Conservation (phyloP, 768 basidiomycete species). For the Rhodotorula taiwanensis region DNA sequence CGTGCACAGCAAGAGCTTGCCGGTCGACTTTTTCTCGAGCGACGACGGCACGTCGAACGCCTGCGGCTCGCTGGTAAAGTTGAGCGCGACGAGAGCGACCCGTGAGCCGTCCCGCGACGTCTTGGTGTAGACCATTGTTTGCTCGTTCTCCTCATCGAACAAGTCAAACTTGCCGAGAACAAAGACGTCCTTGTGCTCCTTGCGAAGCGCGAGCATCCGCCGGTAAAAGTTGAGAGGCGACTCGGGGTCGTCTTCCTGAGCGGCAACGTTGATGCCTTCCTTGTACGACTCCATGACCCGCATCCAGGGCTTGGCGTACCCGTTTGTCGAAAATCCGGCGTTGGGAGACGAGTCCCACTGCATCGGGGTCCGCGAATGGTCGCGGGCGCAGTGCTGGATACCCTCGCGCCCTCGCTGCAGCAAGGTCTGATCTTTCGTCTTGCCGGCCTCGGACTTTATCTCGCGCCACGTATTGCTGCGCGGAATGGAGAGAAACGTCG, state of each 20-base stretch:
- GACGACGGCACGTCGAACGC: slow-evolving; percentile 4
- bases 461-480: slow-evolving; percentile 13
- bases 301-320: slow-evolving; percentile 21
- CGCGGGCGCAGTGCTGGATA: slow-evolving; percentile 47
- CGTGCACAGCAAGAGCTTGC: not conserved
- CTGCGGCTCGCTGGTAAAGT: slow-evolving; percentile 35
- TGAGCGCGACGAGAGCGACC: slow-evolving; percentile 43
- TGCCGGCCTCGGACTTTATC: slow-evolving; percentile 7
- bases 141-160: slow-evolving; percentile 50
- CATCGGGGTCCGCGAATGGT: slow-evolving; percentile 64
- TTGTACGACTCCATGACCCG: slow-evolving; percentile 32
- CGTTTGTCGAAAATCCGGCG: slow-evolving; percentile 15
- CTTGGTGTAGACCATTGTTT: slow-evolving; percentile 56
- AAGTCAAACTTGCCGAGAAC: slow-evolving; percentile 59
- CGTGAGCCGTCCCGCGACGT: slow-evolving; percentile 41
- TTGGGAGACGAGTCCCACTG: slow-evolving; percentile 25
- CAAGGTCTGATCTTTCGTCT: not conserved
- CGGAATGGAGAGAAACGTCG: no score
- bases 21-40: not conserved
- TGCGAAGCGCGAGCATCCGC: slow-evolving; percentile 53
- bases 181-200: slow-evolving; percentile 55
- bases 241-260: slow-evolving; percentile 50
- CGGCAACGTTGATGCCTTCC: slow-evolving; percentile 44
- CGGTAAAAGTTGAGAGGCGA: slow-evolving; percentile 62
- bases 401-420: slow-evolving; percentile 16